phyloP scores from a whole-genome alignment of 2,329 filamentous ascomycete species.

The Claviceps sp. region DNA sequence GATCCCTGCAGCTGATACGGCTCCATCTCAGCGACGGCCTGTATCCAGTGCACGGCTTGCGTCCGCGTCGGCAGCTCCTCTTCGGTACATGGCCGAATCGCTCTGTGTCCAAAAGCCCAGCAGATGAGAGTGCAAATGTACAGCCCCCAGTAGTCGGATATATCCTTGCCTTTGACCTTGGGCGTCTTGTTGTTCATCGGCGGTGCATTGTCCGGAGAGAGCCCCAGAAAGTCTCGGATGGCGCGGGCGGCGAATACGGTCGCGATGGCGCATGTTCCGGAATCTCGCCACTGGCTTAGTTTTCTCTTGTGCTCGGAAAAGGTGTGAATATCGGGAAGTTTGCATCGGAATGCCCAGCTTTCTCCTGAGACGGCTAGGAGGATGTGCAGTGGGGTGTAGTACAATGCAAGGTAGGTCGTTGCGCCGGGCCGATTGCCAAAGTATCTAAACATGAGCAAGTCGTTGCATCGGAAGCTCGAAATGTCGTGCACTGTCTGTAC shows the following conservation, averaged over 20 bases:
- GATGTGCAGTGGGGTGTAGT: constrained; percentile 44
- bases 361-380: constrained; percentile 45
- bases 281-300: constrained; percentile 32
- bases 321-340: constrained; percentile 28
- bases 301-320: constrained; percentile 34
- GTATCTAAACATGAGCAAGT: constrained; percentile 21
- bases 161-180: constrained; percentile 16
- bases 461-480: constrained; percentile 11
- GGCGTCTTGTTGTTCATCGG: constrained; percentile 1
- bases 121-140: constrained; percentile 46
- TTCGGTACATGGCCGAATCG: constrained; percentile 9
- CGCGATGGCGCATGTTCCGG: constrained; percentile 31
- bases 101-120: constrained; percentile 38
- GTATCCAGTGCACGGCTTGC: constrained; percentile 24
- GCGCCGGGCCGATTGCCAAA: constrained; percentile 33
- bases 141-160: constrained; percentile 40
- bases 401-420: constrained; percentile 42
- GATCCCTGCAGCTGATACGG: constrained; percentile 26
- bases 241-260: constrained; percentile 38
- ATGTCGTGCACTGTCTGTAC: constrained; percentile 13
- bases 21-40: constrained; percentile 25
- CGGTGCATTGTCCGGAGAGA: background rate
- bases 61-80: constrained; percentile 12
- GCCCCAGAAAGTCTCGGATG: constrained; percentile 29
- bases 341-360: constrained; percentile 43